phyloP scores from a whole-genome alignment of 1,284 basidiomycete genomes.

The Naganishia sp. region DNA sequence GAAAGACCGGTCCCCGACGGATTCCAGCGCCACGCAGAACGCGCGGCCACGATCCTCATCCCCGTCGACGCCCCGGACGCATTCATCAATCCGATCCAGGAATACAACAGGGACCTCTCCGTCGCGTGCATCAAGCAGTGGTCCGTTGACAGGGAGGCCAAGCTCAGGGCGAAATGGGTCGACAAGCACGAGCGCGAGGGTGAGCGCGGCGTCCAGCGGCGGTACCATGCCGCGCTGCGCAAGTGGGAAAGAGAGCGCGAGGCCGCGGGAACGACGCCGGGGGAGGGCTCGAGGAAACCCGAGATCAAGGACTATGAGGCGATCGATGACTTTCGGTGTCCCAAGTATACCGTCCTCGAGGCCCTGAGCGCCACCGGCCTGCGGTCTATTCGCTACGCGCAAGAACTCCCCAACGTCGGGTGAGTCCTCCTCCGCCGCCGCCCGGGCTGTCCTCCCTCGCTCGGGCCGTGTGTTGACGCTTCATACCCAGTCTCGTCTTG shows the following conservation, averaged over 20 bases:
- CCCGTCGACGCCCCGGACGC: conserved; percentile 68
- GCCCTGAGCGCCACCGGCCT: conserved; percentile 94
- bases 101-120: conserved; percentile 95
- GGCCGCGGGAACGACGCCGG: conserved; percentile 31
- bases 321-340: conserved; percentile 58
- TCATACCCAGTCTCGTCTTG: conserved; percentile 69
- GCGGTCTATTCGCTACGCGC: conserved; percentile 93
- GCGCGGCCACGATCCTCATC: conserved; percentile 77
- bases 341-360: conserved; percentile 83
- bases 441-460: too few relatives aligned
- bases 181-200: conserved; percentile 37
- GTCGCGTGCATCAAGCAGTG: conserved; percentile 82
- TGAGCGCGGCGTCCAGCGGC: conserved; percentile 28
- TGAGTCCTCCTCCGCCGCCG: conserved; percentile 44
- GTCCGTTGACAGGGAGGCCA: conserved; percentile 55
- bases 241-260: conserved; percentile 24
- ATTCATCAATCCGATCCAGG: conserved; percentile 96
- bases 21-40: conserved; percentile 79
- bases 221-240: conserved; percentile 23
- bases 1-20: conserved; percentile 37
- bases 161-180: conserved; percentile 37
- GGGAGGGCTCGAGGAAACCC: background rate
- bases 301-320: conserved; percentile 24
- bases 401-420: conserved; percentile 91
- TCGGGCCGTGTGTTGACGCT: too few relatives aligned